These are phyloP conservation scores for Saccharomycopsis fermentans DNA, from an alignment of 805 yeast genomes.

Conservation along the genomic window DNA sequence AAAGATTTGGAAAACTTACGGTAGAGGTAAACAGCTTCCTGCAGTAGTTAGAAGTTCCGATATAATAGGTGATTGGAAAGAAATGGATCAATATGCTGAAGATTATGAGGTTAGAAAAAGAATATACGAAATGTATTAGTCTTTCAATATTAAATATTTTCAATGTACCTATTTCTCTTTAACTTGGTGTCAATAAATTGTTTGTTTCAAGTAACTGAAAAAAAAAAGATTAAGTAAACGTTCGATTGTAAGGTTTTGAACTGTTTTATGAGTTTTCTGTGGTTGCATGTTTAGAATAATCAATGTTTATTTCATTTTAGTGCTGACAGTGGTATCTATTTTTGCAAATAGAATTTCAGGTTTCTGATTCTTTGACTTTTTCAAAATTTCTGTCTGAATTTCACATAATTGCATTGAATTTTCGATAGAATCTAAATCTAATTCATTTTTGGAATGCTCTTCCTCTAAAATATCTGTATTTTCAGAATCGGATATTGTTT, in stretches of 20 bases:
- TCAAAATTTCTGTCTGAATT: not conserved
- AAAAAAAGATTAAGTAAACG: not conserved
- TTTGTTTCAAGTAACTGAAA: no score
- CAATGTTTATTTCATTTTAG: not conserved
- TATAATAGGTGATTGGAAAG: conserved; percentile 77
- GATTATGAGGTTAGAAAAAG: conserved; percentile 54
- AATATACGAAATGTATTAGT: conserved; percentile 50
- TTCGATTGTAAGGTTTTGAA: no score
- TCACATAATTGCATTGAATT: not conserved
- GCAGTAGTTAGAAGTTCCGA: conserved; percentile 79
- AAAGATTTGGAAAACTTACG: conserved; percentile 68
- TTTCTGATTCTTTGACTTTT: not conserved
- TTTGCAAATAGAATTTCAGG: not conserved
- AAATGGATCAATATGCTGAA: conserved; percentile 80
- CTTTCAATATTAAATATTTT: not conserved
- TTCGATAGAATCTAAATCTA: not conserved
- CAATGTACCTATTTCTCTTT: not conserved
- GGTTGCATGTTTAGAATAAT: not conserved
- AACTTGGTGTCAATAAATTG: not conserved
- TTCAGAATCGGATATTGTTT: not conserved
- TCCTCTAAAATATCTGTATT: not conserved
- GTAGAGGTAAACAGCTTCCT: conserved; percentile 67
- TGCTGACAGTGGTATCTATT: not conserved
- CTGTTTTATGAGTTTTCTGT: not conserved
- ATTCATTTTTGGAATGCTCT: not conserved